These are phyloP conservation scores for Starmerella stigmatis DNA, from an alignment of 805 yeast genomes.

Conservation along the genomic window DNA sequence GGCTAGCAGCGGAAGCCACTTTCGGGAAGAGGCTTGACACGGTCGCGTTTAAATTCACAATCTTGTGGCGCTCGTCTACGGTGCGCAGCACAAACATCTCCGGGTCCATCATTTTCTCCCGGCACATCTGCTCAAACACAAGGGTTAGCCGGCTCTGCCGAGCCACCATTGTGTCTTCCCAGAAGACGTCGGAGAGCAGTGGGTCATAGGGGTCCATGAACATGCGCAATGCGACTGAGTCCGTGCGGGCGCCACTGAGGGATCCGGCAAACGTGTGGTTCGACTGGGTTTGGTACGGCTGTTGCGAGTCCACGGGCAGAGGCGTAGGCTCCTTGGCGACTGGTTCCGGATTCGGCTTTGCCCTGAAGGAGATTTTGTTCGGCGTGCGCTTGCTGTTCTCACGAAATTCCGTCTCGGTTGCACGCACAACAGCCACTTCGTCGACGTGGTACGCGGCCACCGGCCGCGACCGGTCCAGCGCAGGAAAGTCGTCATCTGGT, in stretches of 20 bases:
- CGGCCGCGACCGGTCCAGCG: conserved; percentile 57
- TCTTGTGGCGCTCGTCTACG: conserved; percentile 22
- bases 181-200: conserved; percentile 25
- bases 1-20: neutral
- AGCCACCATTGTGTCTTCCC: conserved; percentile 24
- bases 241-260: conserved; percentile 9
- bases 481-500: conserved; percentile 83
- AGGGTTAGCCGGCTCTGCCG: conserved; percentile 20
- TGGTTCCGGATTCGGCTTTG: neutral
- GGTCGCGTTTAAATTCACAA: conserved; percentile 3
- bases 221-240: conserved; percentile 19
- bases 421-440: conserved; percentile 67
- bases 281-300: neutral
- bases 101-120: conserved; percentile 27
- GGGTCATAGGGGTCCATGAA: conserved; percentile 31
- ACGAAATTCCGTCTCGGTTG: conserved; percentile 32
- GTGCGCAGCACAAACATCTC: conserved; percentile 28
- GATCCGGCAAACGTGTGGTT: conserved; percentile 8
- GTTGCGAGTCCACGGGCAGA: neutral
- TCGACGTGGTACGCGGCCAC: conserved; percentile 66
- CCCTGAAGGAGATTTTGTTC: conserved; percentile 21
- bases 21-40: neutral
- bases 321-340: conserved; percentile 1
- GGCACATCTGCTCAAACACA: conserved; percentile 29
- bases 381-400: conserved; percentile 31